A percentile compares a stretch with the other conserved stretches of the same genome.
These are phyloP conservation scores for Incumbomyces lentus DNA, from an alignment of 2,329 filamentous ascomycete genomes.

Conservation along the genomic window DNA sequence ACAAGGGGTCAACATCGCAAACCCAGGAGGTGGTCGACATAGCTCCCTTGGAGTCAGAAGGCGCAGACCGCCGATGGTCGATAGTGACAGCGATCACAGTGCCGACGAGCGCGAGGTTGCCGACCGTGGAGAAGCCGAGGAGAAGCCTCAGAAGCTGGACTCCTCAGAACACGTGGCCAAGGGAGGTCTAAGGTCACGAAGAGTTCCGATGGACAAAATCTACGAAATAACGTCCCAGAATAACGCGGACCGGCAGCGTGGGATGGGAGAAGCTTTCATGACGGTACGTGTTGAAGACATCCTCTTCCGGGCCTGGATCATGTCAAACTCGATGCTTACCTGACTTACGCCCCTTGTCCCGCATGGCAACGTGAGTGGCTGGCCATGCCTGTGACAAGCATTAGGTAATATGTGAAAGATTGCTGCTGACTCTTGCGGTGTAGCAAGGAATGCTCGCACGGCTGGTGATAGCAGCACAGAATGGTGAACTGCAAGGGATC, in stretches of 20 bases:
- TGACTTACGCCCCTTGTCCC: constrained; percentile 16
- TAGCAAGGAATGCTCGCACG: constrained; percentile 39
- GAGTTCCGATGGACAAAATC: constrained; percentile 45
- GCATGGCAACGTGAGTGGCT: constrained; percentile 7
- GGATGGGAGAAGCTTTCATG: constrained; percentile 47
- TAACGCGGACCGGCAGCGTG: constrained; percentile 48
- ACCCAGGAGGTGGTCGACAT: constrained; percentile 33
- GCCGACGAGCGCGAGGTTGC: constrained; percentile 1
- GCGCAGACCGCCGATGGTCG: constrained; percentile 11
- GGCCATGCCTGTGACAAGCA: not conserved
- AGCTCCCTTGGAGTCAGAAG: constrained; percentile 22
- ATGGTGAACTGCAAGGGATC: constrained; percentile 25
- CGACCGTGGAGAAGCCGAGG: constrained; percentile 16
- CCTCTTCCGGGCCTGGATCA: constrained; percentile 18
- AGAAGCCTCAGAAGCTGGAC: not conserved
- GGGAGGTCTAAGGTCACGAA: constrained; percentile 45
- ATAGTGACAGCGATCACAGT: constrained; percentile 11
- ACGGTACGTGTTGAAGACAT: constrained; percentile 35
- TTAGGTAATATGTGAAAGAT: not conserved
- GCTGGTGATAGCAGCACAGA: constrained; percentile 33
- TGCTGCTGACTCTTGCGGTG: constrained; percentile 9
- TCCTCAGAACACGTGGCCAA: constrained; percentile 27
- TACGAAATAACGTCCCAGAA: constrained; percentile 55
- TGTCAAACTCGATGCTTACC: constrained; percentile 13
- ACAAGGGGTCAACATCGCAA: constrained; percentile 47